Conservation (phyloP, 2,329 filamentous ascomycete genomes). For the Xylaria sp. region DNA sequence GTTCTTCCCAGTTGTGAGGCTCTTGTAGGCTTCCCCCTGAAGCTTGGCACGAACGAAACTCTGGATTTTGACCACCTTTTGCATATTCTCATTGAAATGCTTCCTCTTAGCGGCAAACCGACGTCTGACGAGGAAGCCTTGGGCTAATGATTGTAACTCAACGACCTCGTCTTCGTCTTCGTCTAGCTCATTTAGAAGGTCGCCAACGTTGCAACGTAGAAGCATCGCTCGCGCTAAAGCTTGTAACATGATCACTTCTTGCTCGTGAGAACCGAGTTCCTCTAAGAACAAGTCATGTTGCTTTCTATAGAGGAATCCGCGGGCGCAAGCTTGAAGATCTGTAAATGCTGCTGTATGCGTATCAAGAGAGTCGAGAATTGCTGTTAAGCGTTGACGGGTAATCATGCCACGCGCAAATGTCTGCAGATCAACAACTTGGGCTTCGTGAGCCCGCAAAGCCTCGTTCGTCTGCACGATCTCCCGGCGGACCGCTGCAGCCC, state of each 20-base stretch:
- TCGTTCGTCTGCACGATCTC: conserved; percentile 61
- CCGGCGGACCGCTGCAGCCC: conserved; percentile 66
- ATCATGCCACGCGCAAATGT: conserved; percentile 70
- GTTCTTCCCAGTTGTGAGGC: conserved; percentile 93
- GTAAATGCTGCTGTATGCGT: conserved; percentile 67
- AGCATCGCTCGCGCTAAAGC: conserved; percentile 82
- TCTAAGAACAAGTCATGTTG: conserved; percentile 72
- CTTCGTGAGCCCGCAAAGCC: conserved; percentile 55
- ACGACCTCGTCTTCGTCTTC: conserved; percentile 82
- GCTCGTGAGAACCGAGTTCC: conserved; percentile 74
- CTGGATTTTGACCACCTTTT: conserved; percentile 98
- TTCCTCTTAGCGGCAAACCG: conserved; percentile 86
- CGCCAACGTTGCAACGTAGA: conserved; percentile 77
- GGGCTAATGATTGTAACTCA: conserved; percentile 78
- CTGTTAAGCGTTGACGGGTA: conserved; percentile 61
- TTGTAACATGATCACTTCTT: conserved; percentile 77
- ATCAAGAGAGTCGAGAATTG: conserved; percentile 66
- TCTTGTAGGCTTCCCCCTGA: conserved; percentile 98
- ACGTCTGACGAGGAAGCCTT: conserved; percentile 77
- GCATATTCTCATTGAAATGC: conserved; percentile 96
- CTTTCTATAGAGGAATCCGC: conserved; percentile 73
- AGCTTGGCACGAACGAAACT: conserved; percentile 95
- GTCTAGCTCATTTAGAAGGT: conserved; percentile 80
- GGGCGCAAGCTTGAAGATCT: conserved; percentile 72
- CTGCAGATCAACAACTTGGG: conserved; percentile 64